phyloP scores from a whole-genome alignment of 805 yeast species.

The Wickerhamomyces canadensis region DNA sequence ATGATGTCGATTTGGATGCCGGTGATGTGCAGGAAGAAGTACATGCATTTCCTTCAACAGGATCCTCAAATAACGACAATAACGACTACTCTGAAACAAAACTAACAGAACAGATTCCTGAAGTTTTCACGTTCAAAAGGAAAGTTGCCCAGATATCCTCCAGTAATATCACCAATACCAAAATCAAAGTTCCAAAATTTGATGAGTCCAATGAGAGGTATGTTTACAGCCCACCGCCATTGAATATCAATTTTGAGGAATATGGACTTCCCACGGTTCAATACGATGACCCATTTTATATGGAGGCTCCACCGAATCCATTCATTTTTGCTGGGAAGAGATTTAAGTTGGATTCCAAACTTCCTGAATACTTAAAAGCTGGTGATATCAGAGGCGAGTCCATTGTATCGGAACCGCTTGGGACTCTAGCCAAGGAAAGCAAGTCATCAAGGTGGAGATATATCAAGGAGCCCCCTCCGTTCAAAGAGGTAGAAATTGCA shows the following conservation, averaged over 20 bases:
- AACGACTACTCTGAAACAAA: conserved; percentile 7
- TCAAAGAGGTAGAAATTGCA: conserved; percentile 24
- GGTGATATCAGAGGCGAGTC: conserved; percentile 21
- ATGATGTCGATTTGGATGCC: conserved; percentile 1
- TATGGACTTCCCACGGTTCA: conserved; percentile 45
- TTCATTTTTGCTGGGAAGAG: conserved; percentile 64
- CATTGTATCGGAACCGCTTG: background rate
- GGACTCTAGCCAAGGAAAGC: background rate
- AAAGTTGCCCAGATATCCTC: conserved; percentile 5
- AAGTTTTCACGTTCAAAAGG: conserved; percentile 5
- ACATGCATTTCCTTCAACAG: background rate
- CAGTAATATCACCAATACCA: background rate
- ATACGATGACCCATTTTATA: conserved; percentile 61
- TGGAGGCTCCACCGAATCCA: conserved; percentile 43
- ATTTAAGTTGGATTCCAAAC: conserved; percentile 40
- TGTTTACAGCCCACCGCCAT: conserved; percentile 7
- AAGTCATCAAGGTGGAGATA: conserved; percentile 39
- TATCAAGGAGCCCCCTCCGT: conserved; percentile 42
- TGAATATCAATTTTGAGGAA: conserved; percentile 37
- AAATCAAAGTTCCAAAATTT: background rate
- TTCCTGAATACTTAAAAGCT: conserved; percentile 27
- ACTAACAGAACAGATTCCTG: conserved; percentile 8
- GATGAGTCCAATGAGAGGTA: conserved; percentile 1
- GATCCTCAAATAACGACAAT: background rate
- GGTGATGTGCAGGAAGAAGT: background rate